Base-by-base conservation (phyloP, 768 basidiomycete species). In the Pleurotus pulmonarius region DNA sequence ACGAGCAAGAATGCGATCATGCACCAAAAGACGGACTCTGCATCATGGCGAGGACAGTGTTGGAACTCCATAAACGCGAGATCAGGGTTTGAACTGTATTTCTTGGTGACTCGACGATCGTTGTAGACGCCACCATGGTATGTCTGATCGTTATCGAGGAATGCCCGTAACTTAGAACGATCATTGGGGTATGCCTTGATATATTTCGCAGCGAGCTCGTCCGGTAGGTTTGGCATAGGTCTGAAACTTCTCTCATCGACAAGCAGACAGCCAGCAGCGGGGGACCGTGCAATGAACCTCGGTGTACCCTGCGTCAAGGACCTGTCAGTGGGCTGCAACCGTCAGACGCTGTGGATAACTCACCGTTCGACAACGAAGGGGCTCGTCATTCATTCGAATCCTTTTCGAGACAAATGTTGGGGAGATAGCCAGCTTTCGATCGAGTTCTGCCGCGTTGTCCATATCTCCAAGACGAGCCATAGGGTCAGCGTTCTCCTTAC, bases 11-110 rank as follows among this genome's bases (percentile, higher is more conserved):
- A 56, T 3, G 18, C 20, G 6, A 47, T 20, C 15, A 56, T 56
- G 44, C 44, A 29, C 55, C 55, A 56, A 29, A 56, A 56, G 24
- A 56, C 25, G 18, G 55, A 56, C 20, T 56, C 45, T 0, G 55
- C 55, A 22, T 56, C 45, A n/a, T 56, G 55, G n/a, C 55, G 25
- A 24, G 45, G 55, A 13, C 34, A 44, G 37, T 29, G 55, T 20
- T 16, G 22, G 40, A 37, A 20, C 4, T 13, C 15, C 5, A 16
- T 45, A 20, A 45, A 7, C 7, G 22, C 7, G 7, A 7, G 44
- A n/a, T 7, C 5, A 7, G 44, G 22, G 44, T 13, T 46, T 13
- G 3, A 20, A 5, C 20, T 8, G 4, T 22, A 9, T 8, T 18
- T 20, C 5, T 13, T 4, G 4, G 18, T 13, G 3, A 22, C 20